Conservation (phyloP, 192 early-diverging fungal genomes). For the Entomortierella beljakovae region DNA sequence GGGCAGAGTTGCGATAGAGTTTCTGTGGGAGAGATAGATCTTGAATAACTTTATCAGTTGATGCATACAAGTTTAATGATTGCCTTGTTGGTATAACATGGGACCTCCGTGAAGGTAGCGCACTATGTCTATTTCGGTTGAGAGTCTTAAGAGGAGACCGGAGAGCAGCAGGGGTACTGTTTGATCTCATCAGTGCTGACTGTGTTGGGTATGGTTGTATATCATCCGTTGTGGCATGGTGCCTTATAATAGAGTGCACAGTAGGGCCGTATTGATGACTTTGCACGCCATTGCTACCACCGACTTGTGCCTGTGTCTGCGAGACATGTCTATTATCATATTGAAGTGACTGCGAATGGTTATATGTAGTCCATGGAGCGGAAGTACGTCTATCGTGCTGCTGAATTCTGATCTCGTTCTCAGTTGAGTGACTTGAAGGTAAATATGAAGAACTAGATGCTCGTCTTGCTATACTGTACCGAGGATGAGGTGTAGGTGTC, state of each 20-base stretch:
- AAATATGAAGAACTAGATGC: conserved; percentile 46
- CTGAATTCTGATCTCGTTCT: conserved; percentile 16
- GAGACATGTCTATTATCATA: conserved; percentile 16
- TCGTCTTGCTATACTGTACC: conserved; percentile 22
- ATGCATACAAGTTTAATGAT: conserved; percentile 43
- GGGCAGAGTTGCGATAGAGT: conserved; percentile 32
- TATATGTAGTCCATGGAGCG: conserved; percentile 26
- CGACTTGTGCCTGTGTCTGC: conserved; percentile 12
- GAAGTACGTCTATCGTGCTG: conserved; percentile 40
- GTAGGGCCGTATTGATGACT: conserved; percentile 14
- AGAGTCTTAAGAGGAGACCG: conserved; percentile 27
- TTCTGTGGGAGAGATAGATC: conserved; percentile 46
- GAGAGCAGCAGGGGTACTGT: conserved; percentile 40
- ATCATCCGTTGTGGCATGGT: conserved; percentile 28
- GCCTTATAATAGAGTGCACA: conserved; percentile 4
- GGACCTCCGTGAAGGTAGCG: conserved; percentile 26
- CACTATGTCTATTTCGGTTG: conserved; percentile 34
- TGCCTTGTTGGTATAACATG: conserved; percentile 21
- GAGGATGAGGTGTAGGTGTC: conserved; percentile 11
- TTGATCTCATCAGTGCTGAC: conserved; percentile 34
- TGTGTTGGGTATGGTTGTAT: conserved; percentile 24
- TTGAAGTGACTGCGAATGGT: conserved; percentile 3
- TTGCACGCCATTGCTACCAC: conserved; percentile 3
- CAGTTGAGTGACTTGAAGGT: conserved; percentile 13
- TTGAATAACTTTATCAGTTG: conserved; percentile 49